These are phyloP conservation scores for Soucietia sequanensis DNA, from an alignment of 805 yeast genomes.

Conservation along the genomic window DNA sequence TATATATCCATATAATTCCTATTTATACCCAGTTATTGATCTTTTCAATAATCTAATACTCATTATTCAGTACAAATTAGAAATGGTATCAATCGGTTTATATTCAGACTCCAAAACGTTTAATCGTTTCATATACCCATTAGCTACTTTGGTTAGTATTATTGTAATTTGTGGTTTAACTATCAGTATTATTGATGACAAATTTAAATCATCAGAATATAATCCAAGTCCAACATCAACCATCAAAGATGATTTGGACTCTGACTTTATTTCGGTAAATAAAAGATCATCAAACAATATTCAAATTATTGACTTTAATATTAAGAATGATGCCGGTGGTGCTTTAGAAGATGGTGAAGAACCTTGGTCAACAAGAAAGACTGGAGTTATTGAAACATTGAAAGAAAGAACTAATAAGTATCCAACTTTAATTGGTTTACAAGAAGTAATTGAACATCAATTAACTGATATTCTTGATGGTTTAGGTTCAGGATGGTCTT, in stretches of 20 bases:
- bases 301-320: not conserved
- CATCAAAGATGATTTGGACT: not conserved
- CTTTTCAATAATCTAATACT: too few species aligned
- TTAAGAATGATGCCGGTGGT: conserved; percentile 1
- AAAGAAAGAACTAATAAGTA: conserved; percentile 1
- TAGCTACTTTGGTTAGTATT: not conserved
- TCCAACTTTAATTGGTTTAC: conserved; percentile 8
- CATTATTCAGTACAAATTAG: too few species aligned
- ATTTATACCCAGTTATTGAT: too few species aligned
- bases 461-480: conserved; percentile 7
- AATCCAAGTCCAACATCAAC: not conserved
- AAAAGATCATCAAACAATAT: not conserved
- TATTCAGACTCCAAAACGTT: not conserved
- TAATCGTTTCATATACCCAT: not conserved
- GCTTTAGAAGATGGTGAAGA: conserved; percentile 3
- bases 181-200: not conserved
- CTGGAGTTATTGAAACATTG: conserved; percentile 4
- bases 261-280: too few species aligned
- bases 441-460: conserved; percentile 9
- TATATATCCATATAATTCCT: too few species aligned
- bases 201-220: not conserved
- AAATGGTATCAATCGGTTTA: too few species aligned
- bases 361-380: conserved; percentile 5
- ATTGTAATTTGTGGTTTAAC: not conserved
- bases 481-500: conserved; percentile 5